Percentiles rank a stretch among this genome's conserved stretches.
phyloP scores from a whole-genome alignment of 139 green algal species.

The Helicosporidium sp. region DNA sequence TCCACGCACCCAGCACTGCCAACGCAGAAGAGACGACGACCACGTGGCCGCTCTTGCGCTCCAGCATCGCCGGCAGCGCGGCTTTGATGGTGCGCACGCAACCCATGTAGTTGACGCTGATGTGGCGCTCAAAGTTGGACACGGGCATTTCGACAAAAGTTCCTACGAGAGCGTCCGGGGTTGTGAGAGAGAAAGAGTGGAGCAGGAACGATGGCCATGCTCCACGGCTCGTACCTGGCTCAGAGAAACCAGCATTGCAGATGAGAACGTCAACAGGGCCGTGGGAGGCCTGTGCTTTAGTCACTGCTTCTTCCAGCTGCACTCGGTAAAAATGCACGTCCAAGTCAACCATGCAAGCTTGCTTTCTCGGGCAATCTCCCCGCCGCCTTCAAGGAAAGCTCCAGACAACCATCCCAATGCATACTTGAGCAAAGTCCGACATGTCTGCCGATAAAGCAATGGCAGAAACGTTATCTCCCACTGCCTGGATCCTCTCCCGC shows the following conservation, averaged over 20 bases:
- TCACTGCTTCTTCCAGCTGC: too few species aligned
- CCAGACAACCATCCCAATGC: too few species aligned
- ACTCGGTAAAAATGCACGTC: too few species aligned
- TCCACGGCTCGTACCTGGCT: constrained; percentile 16
- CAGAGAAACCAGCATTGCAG: constrained; percentile 38
- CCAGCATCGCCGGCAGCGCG: constrained; percentile 45
- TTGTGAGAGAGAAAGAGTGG: not conserved
- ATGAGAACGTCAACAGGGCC: constrained; percentile 48
- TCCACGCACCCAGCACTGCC: constrained; percentile 15
- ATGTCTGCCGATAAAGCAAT: too few species aligned
- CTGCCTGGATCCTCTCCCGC: constrained; percentile 10
- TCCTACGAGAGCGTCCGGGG: not conserved
- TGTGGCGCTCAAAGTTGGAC: constrained; percentile 19
- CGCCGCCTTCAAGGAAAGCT: too few species aligned
- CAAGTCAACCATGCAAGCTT: too few species aligned
- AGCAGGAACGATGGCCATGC: not conserved
- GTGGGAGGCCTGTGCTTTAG: constrained; percentile 6
- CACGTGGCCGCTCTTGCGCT: constrained; percentile 36
- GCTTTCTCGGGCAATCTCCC: too few species aligned
- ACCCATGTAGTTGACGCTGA: constrained; percentile 70
- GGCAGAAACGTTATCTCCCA: too few species aligned
- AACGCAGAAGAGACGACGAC: constrained; percentile 37
- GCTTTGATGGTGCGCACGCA: constrained; percentile 32
- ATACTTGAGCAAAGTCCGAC: too few species aligned
- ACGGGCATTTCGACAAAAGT: constrained; percentile 38